Base-by-base conservation (phyloP, 345 rosid species). In the Bruguiera gymnorhiza region DNA sequence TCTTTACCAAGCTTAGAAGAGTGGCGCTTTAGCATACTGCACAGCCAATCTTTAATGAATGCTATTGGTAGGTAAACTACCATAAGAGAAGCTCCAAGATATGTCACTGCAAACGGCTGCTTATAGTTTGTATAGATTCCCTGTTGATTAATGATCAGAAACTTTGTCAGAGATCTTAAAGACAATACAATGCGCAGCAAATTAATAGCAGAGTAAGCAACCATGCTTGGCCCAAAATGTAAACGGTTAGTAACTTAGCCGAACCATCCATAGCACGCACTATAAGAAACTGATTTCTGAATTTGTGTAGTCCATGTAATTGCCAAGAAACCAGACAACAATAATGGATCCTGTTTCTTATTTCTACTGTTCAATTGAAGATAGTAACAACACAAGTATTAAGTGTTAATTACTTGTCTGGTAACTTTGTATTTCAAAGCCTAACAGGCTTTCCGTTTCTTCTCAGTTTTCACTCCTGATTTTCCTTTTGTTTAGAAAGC, bases 21-120 rank as follows among this genome's bases (percentile, higher is more conserved):
- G 11, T 69, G 77, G 8, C 72, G 80, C 69, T 76, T 80, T 46
- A 88, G 83, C 63, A 85, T 60, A 43, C 81, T 81, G 72, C 84
- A 86, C 67, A 92, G 46, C 96, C 93, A 87, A 72, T 96, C 99
- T 85, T 89, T 96, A 52, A 96, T 74, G 79, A 84, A 86, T 7
- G 99, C 94, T 46, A 96, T 64, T 27, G 99, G 99, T 72, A 96
- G 94, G 94, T 96, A 96, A 78, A 96, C 85, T 58, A 92, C 89
- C 98, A 96, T 81, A 62, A 96, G 90, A 65, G 99, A 92, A 79
- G 98, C 99, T 79, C 99, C 99, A 39, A 96, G 95, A 75, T 92
- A 96, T 62, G 99, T 96, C 77, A 96, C 97, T 18, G 93, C 99
- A 85, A 96, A 96, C 27, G 98, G 98, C 81, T 96, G 98, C 81